Conservation (phyloP, 1,284 basidiomycete species). For the Trametes pubescens region DNA sequence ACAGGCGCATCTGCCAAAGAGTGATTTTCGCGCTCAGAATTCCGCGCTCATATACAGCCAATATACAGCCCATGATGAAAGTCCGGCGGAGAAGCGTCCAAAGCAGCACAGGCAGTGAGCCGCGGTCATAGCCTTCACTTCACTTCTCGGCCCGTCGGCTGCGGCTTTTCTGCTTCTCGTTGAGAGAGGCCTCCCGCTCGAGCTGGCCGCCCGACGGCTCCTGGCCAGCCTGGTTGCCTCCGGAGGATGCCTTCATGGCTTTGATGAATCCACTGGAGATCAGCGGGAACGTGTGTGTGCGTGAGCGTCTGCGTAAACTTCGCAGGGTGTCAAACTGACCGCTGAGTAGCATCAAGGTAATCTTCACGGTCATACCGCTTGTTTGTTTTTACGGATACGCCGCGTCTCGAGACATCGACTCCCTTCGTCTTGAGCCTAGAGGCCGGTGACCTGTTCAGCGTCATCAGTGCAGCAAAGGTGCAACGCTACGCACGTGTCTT, state of each 20-base stretch:
- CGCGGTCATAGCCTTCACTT: conserved; percentile 8
- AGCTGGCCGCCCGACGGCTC: background rate
- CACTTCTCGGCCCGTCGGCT: conserved; percentile 19
- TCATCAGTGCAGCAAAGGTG: background rate
- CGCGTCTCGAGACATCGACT: conserved; percentile 59
- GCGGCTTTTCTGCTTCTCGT: conserved; percentile 7
- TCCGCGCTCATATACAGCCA: background rate
- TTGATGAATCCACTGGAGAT: conserved; percentile 32
- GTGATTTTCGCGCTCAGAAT: background rate
- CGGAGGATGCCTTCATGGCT: conserved; percentile 32
- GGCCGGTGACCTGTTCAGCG: background rate
- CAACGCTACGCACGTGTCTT: conserved; percentile 32
- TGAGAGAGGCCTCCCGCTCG: conserved; percentile 10
- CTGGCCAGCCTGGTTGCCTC: conserved; percentile 21
- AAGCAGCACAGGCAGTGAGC: background rate
- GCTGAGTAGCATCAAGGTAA: conserved; percentile 76
- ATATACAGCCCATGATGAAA: background rate
- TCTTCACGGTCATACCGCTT: conserved; percentile 64
- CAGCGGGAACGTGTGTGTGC: background rate
- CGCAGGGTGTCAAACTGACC: conserved; percentile 48
- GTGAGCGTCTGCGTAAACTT: conserved; percentile 2
- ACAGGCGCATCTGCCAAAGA: background rate
- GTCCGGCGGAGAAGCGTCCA: background rate
- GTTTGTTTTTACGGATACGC: conserved; percentile 69
- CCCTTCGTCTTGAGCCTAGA: conserved; percentile 64